Conservation (phyloP, 768 basidiomycete genomes). For the Rhizopogon rudus region DNA sequence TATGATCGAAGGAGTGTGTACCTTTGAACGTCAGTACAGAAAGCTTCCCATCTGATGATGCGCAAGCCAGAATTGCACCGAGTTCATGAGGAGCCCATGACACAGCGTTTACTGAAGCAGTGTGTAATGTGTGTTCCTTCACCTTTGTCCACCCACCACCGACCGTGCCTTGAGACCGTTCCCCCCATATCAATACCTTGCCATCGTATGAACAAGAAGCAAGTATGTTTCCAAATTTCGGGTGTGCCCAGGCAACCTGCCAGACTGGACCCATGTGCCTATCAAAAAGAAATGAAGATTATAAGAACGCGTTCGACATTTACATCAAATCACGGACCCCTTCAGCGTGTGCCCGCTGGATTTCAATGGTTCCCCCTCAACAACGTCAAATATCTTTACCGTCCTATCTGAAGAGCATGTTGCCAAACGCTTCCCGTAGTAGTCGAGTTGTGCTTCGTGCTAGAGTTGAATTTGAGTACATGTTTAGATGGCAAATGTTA, state of each 20-base stretch:
- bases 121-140: slow-evolving; percentile 93
- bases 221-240: slow-evolving; percentile 93
- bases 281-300: neutral
- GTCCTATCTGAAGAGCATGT: slow-evolving; percentile 96
- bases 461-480: slow-evolving; percentile 25
- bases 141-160: slow-evolving; percentile 84
- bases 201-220: slow-evolving; percentile 99
- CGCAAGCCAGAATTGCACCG: slow-evolving; percentile 94
- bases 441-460: slow-evolving; percentile 98
- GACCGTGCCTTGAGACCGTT: slow-evolving; percentile 53
- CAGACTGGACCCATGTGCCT: slow-evolving; percentile 98
- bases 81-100: slow-evolving; percentile 99
- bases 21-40: slow-evolving; percentile 97
- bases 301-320: neutral
- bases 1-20: slow-evolving; percentile 31
- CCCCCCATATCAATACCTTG: slow-evolving; percentile 98
- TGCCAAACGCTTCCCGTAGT: slow-evolving; percentile 94
- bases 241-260: slow-evolving; percentile 98
- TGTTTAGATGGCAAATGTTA: neutral
- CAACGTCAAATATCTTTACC: slow-evolving; percentile 91
- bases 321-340: slow-evolving; percentile 49
- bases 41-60: slow-evolving; percentile 94
- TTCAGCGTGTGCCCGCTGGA: slow-evolving; percentile 68
- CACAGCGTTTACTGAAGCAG: slow-evolving; percentile 95
- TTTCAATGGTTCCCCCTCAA: slow-evolving; percentile 78